phyloP scores from a whole-genome alignment of 2,329 filamentous ascomycete species.

The Fragosphaeria purpurea region DNA sequence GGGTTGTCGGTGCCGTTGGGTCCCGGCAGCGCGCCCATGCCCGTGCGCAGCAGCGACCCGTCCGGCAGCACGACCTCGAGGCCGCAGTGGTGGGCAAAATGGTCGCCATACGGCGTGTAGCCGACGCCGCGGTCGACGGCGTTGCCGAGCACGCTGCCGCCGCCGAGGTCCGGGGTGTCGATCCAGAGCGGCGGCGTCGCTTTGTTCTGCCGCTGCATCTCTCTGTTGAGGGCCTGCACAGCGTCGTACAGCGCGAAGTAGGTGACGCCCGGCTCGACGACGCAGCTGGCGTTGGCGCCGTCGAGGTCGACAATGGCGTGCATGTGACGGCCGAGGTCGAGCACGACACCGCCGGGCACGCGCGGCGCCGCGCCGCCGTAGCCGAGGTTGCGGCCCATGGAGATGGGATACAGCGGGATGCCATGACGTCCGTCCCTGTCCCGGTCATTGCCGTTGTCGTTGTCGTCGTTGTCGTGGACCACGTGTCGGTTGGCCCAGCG shows the following conservation, averaged over 20 bases:
- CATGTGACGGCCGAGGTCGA: conserved; percentile 45
- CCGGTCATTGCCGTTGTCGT: neutral
- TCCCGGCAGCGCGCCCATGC: conserved; percentile 35
- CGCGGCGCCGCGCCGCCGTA: conserved; percentile 44
- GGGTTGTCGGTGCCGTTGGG: conserved; percentile 22
- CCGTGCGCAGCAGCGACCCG: conserved; percentile 34
- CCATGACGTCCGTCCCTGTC: conserved; percentile 1
- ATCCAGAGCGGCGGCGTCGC: conserved; percentile 24
- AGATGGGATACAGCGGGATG: conserved; percentile 39
- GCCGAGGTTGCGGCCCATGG: conserved; percentile 35
- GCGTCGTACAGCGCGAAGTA: conserved; percentile 42
- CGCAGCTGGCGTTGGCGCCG: conserved; percentile 34
- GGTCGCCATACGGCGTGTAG: conserved; percentile 33
- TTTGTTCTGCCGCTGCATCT: conserved; percentile 23
- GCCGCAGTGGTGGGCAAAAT: conserved; percentile 25
- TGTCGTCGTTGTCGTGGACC: neutral
- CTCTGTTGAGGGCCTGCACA: conserved; percentile 20
- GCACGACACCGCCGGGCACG: conserved; percentile 37
- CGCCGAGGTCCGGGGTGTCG: conserved; percentile 31
- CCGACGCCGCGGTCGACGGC: conserved; percentile 35
- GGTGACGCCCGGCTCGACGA: conserved; percentile 47
- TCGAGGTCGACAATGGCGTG: conserved; percentile 41
- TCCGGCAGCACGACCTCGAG: conserved; percentile 26
- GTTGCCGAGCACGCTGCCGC: conserved; percentile 35
- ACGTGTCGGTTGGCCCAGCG: conserved; percentile 22